Evolutionary conservation across 2,329 filamentous ascomycete species (phyloP).

Genomic region (Aspergillus costaricaensis): DNA sequence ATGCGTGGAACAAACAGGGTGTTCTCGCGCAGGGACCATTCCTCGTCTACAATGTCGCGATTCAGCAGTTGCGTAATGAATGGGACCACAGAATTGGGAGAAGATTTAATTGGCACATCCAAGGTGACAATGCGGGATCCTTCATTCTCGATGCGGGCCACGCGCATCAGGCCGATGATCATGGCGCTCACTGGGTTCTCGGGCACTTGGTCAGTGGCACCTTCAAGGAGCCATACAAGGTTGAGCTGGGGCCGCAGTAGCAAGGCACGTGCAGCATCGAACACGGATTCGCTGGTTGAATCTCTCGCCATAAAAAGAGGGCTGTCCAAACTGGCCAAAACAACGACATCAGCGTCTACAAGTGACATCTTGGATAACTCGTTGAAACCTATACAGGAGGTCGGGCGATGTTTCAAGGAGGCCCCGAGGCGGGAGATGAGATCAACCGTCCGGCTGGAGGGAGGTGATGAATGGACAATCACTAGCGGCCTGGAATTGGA

Average conservation of each 20-base stretch:
- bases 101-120: background rate
- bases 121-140: background rate
- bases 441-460: background rate
- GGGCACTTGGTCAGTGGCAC: background rate
- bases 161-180: background rate
- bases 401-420: background rate
- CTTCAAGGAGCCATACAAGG: conserved; percentile 1
- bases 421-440: background rate
- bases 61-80: background rate
- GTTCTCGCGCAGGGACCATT: background rate
- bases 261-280: background rate
- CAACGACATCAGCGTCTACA: background rate
- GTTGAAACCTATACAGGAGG: background rate
- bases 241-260: background rate
- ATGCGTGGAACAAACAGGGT: conserved; percentile 7
- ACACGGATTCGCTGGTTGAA: background rate
- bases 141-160: conserved; percentile 1
- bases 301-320: background rate
- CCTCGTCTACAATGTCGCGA: background rate
- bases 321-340: background rate
- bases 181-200: background rate
- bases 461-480: background rate
- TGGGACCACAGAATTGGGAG: background rate
- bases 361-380: background rate
- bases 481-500: background rate